Conservation (phyloP, 208 protist genomes). For the Crithidia mellificae region DNA sequence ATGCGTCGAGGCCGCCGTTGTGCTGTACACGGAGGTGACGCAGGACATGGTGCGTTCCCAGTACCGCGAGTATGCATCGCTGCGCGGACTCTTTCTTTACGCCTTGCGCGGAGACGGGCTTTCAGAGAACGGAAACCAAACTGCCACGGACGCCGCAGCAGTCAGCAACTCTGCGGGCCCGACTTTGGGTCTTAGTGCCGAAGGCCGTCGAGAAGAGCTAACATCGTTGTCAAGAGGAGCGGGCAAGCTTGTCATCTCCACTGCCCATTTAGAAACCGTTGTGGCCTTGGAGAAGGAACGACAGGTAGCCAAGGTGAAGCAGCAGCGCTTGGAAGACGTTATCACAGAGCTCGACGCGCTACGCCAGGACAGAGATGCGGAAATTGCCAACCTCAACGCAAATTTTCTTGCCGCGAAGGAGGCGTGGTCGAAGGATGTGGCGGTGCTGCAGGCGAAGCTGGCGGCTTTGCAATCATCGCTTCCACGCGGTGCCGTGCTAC, state of each 20-base stretch:
- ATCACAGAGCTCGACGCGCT: constrained; percentile 55
- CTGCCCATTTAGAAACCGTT: constrained; percentile 56
- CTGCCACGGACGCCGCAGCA: background rate
- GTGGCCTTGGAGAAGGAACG: constrained; percentile 59
- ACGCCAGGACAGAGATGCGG: constrained; percentile 49
- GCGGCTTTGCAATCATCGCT: constrained; percentile 41
- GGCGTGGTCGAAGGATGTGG: constrained; percentile 56
- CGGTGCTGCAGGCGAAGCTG: constrained; percentile 61
- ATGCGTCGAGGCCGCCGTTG: constrained; percentile 27
- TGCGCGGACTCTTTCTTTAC: constrained; percentile 48
- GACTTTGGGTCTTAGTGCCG: background rate
- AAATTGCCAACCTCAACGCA: constrained; percentile 48
- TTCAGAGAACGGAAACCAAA: background rate
- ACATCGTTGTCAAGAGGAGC: background rate
- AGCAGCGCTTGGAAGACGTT: constrained; percentile 50
- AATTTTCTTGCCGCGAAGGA: constrained; percentile 60
- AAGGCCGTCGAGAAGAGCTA: background rate
- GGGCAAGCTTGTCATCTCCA: constrained; percentile 39
- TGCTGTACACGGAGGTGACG: constrained; percentile 39
- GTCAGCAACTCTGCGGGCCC: background rate
- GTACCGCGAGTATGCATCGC: constrained; percentile 55
- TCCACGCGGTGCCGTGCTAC: constrained; percentile 23
- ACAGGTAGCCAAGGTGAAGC: constrained; percentile 39
- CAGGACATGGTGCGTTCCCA: constrained; percentile 37
- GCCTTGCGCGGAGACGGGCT: constrained; percentile 40